These are phyloP conservation scores for Hortaea sp. DNA, from an alignment of 2,329 filamentous ascomycete species.

Conservation along the genomic window DNA sequence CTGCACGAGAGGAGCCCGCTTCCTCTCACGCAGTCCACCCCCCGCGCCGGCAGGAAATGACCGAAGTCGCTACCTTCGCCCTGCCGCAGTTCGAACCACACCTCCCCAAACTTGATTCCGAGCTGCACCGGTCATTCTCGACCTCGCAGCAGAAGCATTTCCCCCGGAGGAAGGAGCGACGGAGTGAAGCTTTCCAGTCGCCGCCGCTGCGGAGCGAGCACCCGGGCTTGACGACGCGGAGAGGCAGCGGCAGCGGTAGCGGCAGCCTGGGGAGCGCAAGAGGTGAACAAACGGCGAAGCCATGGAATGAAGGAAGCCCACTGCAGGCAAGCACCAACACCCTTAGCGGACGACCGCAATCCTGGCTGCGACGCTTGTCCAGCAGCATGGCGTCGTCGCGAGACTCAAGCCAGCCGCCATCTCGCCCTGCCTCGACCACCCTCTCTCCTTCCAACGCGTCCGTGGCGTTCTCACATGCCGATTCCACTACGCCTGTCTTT, in stretches of 20 bases:
- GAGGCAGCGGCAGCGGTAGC: conserved; percentile 1
- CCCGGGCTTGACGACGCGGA: conserved; percentile 8
- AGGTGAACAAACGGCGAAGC: not conserved
- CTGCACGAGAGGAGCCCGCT: conserved; percentile 7
- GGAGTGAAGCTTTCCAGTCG: too few species aligned
- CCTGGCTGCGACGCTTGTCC: conserved; percentile 65
- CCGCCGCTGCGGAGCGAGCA: too few species aligned
- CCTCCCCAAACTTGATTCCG: not conserved
- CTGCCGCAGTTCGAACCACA: conserved; percentile 3
- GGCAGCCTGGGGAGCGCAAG: not conserved
- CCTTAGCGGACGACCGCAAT: conserved; percentile 25
- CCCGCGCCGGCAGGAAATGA: conserved; percentile 13
- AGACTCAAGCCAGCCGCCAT: conserved; percentile 40
- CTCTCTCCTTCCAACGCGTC: conserved; percentile 54
- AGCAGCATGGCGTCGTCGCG: conserved; percentile 24
- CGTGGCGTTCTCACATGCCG: conserved; percentile 34
- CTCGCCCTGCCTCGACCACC: conserved; percentile 56
- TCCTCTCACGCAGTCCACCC: conserved; percentile 21
- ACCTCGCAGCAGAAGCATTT: not conserved
- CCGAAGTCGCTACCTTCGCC: conserved; percentile 13
- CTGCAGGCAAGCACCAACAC: conserved; percentile 5
- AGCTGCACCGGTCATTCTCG: conserved; percentile 8
- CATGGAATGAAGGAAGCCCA: conserved; percentile 5
- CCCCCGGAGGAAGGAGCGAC: not conserved
- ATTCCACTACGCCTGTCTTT: conserved; percentile 56